A percentile compares a stretch with the other conserved stretches of the same genome.
These are phyloP conservation scores for Inga oerstediana DNA, from an alignment of 306 rosid species.

Conservation along the genomic window DNA sequence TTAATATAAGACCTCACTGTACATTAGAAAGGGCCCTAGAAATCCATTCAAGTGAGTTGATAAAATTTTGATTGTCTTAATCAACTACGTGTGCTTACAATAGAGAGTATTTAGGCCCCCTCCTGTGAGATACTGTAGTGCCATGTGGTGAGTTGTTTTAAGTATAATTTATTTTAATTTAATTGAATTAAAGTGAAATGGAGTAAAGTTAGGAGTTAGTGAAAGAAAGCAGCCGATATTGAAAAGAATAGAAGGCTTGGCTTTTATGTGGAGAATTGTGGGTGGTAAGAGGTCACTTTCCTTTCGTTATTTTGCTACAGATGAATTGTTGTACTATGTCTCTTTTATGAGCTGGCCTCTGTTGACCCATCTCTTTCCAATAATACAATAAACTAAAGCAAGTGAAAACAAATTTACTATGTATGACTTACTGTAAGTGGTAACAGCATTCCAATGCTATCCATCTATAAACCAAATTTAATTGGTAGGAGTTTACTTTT, in stretches of 20 bases:
- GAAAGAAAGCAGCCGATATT: background rate
- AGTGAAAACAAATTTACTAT: background rate
- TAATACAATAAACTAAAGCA: background rate
- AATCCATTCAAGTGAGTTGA: background rate
- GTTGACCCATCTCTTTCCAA: background rate
- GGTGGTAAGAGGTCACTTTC: background rate
- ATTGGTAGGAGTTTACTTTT: background rate
- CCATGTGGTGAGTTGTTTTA: background rate
- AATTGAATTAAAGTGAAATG: no score
- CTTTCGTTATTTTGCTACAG: background rate
- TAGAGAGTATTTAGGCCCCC: background rate
- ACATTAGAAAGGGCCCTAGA: background rate
- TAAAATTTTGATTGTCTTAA: background rate
- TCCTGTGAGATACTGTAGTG: background rate
- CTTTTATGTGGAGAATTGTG: background rate
- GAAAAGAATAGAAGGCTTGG: background rate
- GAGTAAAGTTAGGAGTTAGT: background rate
- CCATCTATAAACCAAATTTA: background rate
- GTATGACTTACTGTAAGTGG: background rate
- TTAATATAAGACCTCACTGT: no score
- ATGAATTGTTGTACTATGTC: background rate
- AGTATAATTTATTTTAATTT: no score
- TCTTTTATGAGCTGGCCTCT: background rate
- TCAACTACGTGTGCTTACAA: background rate
- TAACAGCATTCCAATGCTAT: no score